A percentile compares a stretch with the other conserved stretches of the same genome.
These are phyloP conservation scores for Gautieria morchelliformis DNA, from an alignment of 768 basidiomycete species.

Conservation along the genomic window DNA sequence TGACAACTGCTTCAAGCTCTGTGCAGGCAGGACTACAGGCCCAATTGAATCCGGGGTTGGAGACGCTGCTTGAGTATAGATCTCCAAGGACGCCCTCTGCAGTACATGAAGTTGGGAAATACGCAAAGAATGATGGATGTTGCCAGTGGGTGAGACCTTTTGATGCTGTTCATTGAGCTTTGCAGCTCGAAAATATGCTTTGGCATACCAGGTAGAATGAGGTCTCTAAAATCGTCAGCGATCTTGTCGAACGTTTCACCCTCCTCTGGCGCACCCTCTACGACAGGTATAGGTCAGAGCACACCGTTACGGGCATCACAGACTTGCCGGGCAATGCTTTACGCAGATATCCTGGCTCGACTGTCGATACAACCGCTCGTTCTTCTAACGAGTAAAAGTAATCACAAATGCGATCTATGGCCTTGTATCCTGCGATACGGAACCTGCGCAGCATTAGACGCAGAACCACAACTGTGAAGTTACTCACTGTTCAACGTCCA, in stretches of 20 bases:
- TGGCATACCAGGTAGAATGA: conserved; percentile 72
- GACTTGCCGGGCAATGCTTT: conserved; percentile 51
- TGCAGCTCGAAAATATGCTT: not conserved
- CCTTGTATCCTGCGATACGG: conserved; percentile 76
- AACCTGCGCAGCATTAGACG: conserved; percentile 42
- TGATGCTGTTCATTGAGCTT: not conserved
- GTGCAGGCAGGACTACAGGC: conserved; percentile 82
- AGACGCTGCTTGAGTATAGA: conserved; percentile 60
- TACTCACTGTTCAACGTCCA: conserved; percentile 16
- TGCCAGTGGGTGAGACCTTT: conserved; percentile 85
- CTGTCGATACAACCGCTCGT: conserved; percentile 57
- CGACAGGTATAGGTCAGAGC: not conserved
- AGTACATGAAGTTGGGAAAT: conserved; percentile 71
- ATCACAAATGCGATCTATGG: conserved; percentile 85
- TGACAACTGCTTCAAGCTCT: conserved; percentile 76
- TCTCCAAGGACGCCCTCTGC: conserved; percentile 83
- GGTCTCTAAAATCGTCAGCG: conserved; percentile 64
- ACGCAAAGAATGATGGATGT: conserved; percentile 84
- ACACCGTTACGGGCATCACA: conserved; percentile 5
- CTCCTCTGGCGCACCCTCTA: conserved; percentile 48
- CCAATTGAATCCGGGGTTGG: conserved; percentile 93
- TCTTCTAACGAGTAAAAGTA: conserved; percentile 66
- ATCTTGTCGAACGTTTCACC: conserved; percentile 71
- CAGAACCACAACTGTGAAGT: not conserved
- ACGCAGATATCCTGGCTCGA: conserved; percentile 80